Evolutionary conservation across 2,329 filamentous ascomycete species (phyloP), one percentile per base, ranked within the genome.

Genomic region (Endocalyx cinctus): DNA sequence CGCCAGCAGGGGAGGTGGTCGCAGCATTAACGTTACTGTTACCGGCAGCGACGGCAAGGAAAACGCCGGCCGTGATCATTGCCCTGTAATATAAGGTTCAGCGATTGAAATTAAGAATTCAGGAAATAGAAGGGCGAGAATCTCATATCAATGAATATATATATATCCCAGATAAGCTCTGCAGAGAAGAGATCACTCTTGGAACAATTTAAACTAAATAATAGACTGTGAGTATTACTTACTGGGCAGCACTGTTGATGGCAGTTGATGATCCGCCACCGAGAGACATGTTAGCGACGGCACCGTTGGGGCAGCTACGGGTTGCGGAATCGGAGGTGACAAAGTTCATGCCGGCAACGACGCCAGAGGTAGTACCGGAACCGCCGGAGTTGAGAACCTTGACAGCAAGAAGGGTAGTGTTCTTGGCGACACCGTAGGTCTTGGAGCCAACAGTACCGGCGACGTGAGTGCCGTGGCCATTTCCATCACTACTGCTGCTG

Each of bases 281-380:
- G 3, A 79, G 63, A 15, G 70, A 76, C 69, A 79, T 69, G 58
- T 65, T 72, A 37, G 75, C 63, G 13, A 77, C 71, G 12, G 70
- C 55, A n/a, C 60, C 61, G 16, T 36, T 48, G 25, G 55, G 49
- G 15, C 67, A 66, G 27, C 54, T 55, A 12, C 62, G 61, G 29
- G 52, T 58, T 27, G 57, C 47, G 39, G 67, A 67, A 53, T 72
- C 63, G 42, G 63, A 58, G 27, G 60, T 62, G 17, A 69, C 68
- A 55, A 57, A 67, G 45, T 52, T 52, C 50, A 54, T 54, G 26
- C 52, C 52, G n/a, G 51, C 46, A n/a, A 57, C 43, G 29, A 57
- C 52, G 26, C 48, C 48, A 6, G 51, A 53, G 13, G 50, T 54
- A 10, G 50, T 50, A 13, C 52, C 50, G 6, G 45, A 47, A 14